Conservation (phyloP, 2,329 filamentous ascomycete species). For the Beauveria pseudobassiana region DNA sequence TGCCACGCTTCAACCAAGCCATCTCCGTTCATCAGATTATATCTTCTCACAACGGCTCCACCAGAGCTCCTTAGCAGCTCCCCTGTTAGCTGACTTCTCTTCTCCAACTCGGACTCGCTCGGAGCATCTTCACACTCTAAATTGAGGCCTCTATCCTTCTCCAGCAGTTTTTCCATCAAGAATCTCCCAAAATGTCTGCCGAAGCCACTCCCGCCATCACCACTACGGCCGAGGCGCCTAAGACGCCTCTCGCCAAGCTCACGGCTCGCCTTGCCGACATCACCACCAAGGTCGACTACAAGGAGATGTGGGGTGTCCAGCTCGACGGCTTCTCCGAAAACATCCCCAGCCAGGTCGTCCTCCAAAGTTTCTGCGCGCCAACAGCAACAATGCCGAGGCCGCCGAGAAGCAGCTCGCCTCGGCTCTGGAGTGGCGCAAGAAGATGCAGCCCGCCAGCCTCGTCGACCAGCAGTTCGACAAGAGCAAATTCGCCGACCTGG, state of each 20-base stretch:
- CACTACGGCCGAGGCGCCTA: conserved; percentile 9
- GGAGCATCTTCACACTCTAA: not conserved
- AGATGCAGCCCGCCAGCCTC: conserved; percentile 62
- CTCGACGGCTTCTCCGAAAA: conserved; percentile 47
- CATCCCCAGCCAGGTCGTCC: conserved; percentile 71
- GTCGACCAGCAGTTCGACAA: conserved; percentile 57
- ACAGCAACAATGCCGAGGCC: conserved; percentile 64
- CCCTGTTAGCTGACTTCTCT: not conserved
- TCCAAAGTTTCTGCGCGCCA: conserved; percentile 90
- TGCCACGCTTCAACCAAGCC: not conserved
- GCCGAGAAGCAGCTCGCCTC: conserved; percentile 71
- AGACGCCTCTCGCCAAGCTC: conserved; percentile 44
- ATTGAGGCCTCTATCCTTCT: not conserved
- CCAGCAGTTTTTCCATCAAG: not conserved
- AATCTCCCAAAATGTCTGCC: conserved; percentile 20
- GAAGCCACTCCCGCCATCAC: conserved; percentile 17
- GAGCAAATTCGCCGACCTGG: conserved; percentile 67
- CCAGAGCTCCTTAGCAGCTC: not conserved
- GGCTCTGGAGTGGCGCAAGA: conserved; percentile 76
- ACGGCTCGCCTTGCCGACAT: conserved; percentile 52
- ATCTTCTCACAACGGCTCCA: not conserved
- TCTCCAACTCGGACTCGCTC: not conserved
- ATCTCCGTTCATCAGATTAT: not conserved
- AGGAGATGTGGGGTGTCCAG: conserved; percentile 81
- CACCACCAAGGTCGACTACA: conserved; percentile 49